Percentiles rank a stretch among this genome's conserved stretches.
Evolutionary conservation across 305 asterid species (phyloP).

Genomic region (Solanum hybrid): DNA sequence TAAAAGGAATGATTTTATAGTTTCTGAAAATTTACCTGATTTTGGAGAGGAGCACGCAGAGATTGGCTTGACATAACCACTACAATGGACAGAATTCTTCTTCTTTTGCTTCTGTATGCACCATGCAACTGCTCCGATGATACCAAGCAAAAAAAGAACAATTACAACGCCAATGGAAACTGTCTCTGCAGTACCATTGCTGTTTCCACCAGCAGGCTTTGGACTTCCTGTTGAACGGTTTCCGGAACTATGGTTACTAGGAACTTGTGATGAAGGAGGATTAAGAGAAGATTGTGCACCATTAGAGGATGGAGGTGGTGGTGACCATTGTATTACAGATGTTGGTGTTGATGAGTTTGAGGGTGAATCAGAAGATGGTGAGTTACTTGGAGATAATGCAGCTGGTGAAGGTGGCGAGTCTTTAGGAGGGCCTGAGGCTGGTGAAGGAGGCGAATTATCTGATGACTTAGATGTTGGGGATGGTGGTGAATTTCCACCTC

Average conservation of each 20-base stretch:
- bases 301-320: slow-evolving; percentile 14
- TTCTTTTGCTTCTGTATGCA: slow-evolving; percentile 46
- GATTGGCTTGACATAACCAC: slow-evolving; percentile 46
- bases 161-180: slow-evolving; percentile 29
- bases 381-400: slow-evolving; percentile 17
- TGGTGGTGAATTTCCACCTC: slow-evolving; percentile 25
- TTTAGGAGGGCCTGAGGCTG: slow-evolving; percentile 26
- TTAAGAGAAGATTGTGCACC: not conserved
- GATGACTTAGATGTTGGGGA: slow-evolving; percentile 27
- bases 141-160: slow-evolving; percentile 29
- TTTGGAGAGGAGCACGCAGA: slow-evolving; percentile 36
- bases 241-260: slow-evolving; percentile 23
- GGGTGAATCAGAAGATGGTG: slow-evolving; percentile 30
- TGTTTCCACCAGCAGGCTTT: slow-evolving; percentile 22
- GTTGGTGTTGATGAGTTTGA: not conserved
- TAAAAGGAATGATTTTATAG: not conserved
- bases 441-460: slow-evolving; percentile 30
- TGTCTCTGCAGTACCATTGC: slow-evolving; percentile 32
- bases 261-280: slow-evolving; percentile 21
- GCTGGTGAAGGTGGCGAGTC: slow-evolving; percentile 23
- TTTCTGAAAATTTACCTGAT: slow-evolving; percentile 37
- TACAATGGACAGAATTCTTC: slow-evolving; percentile 31
- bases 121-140: slow-evolving; percentile 32
- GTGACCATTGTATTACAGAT: slow-evolving; percentile 7
- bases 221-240: slow-evolving; percentile 22